These are phyloP conservation scores for Vigna unguiculata DNA, from an alignment of 306 rosid species.

Conservation along the genomic window DNA sequence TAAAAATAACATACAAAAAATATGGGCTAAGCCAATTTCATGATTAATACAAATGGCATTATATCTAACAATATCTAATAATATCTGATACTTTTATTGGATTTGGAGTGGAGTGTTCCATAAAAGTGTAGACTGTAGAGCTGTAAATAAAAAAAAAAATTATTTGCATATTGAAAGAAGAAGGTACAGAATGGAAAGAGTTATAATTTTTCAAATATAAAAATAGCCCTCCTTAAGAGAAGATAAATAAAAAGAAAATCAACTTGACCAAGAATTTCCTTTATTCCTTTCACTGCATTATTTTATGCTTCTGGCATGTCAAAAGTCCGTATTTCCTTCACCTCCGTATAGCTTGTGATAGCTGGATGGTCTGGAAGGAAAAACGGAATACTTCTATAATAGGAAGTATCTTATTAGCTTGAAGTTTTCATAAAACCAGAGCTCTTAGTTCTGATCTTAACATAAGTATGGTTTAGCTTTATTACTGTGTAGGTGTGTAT, in stretches of 20 bases:
- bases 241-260: neutral
- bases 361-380: constrained; percentile 24
- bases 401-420: neutral
- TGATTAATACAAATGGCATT: no score
- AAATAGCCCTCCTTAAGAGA: constrained; percentile 14
- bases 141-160: neutral
- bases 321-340: constrained; percentile 2
- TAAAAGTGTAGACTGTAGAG: neutral
- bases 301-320: neutral
- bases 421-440: neutral
- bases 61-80: no score
- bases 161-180: constrained; percentile 17
- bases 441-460: neutral
- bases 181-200: neutral
- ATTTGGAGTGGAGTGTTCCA: constrained; percentile 20
- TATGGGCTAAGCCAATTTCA: no score
- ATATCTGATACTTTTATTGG: neutral
- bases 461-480: neutral
- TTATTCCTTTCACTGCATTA: constrained; percentile 1
- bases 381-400: neutral
- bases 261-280: constrained; percentile 1
- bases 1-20: no score
- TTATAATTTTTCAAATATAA: constrained; percentile 25
- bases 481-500: neutral
- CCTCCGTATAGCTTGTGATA: neutral